Base-by-base conservation (phyloP, 2,329 filamentous ascomycete species). In the Phaeosphaeriaceae sp. region DNA sequence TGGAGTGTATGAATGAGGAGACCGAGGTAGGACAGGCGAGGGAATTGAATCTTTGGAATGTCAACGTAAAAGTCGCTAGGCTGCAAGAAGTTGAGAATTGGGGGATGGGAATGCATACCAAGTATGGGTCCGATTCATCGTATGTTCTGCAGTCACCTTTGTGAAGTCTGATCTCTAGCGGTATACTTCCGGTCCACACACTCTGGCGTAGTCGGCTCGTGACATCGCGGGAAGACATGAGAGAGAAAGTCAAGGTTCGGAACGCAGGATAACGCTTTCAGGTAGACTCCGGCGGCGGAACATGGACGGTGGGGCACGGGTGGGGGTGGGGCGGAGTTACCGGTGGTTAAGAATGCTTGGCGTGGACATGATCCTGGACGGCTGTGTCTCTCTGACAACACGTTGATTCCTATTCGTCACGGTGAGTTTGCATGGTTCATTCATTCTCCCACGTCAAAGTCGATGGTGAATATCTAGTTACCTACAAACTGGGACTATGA, bases 21-120 rank as follows among this genome's bases (percentile, higher is more conserved):
- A 5, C 86, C 84, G 1, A 90, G 77, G 73, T 90, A 90, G 8
- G 86, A 87, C 29, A 90, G 74, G 20, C 87, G 82, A 5, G 86
- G 84, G 46, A 80, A 81, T 38, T 84, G 81, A 52, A 88, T 79
- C 79, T 85, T 56, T 30, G 26, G 8, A 33, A 4, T 18, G 15
- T 32, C 9, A 30, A 56, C 23, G 15, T 13, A 29, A 48, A 38
- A 56, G 36, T 39, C 48, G 36, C 26, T 33, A 18, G 8, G 20
- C 20, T 42, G 37, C 42, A 38, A 20, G 30, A 42, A 11, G 12
- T 13, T 42, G 29, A 13, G 20, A 20, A 50, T 42, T 7, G 29
- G 39, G 15, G 50, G 36, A 4, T 40, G 40, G 28, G 29, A 60
- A 26, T 26, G 13, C 65, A 46, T 75, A 85, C 83, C 57, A 87